These are phyloP conservation scores for Pontederia crassipes DNA, from an alignment of 176 grass and related monocot species.

Conservation along the genomic window DNA sequence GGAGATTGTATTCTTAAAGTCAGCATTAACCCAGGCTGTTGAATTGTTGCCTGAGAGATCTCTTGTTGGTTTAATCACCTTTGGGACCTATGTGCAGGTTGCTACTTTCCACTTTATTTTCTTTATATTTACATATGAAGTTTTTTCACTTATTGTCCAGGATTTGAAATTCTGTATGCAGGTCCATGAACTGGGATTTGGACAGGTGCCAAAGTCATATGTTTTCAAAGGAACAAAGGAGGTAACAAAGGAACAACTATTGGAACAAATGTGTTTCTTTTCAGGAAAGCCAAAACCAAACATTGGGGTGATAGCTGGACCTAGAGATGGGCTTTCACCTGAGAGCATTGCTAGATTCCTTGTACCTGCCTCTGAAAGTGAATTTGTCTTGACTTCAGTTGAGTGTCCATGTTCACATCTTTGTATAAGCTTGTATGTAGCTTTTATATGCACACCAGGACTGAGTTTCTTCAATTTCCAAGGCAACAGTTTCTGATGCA, in stretches of 20 bases:
- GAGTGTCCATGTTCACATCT: conserved; percentile 20
- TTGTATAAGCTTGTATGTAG: background rate
- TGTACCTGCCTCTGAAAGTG: conserved; percentile 77
- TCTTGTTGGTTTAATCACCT: conserved; percentile 93
- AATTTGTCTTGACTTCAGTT: conserved; percentile 88
- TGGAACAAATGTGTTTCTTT: conserved; percentile 94
- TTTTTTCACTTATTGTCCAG: background rate
- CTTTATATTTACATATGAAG: conserved; percentile 4
- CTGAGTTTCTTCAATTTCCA: no score
- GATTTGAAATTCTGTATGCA: conserved; percentile 27
- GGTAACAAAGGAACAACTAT: conserved; percentile 75
- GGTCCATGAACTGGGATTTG: conserved; percentile 89
- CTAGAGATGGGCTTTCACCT: conserved; percentile 64
- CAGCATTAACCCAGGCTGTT: conserved; percentile 71
- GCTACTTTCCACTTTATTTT: background rate
- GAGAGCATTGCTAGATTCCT: conserved; percentile 83
- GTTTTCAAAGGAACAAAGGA: conserved; percentile 89
- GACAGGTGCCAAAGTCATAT: conserved; percentile 78
- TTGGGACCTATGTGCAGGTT: conserved; percentile 89
- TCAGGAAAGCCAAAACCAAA: conserved; percentile 49
- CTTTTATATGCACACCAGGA: background rate
- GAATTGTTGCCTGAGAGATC: conserved; percentile 83
- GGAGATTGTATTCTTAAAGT: conserved; percentile 82
- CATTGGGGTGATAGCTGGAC: conserved; percentile 58
- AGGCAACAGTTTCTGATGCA: no score